Evolutionary conservation across 306 rosid genomes (phyloP), one percentile per base, ranked within the genome.

Genomic region (Trifolium fragiferum): DNA sequence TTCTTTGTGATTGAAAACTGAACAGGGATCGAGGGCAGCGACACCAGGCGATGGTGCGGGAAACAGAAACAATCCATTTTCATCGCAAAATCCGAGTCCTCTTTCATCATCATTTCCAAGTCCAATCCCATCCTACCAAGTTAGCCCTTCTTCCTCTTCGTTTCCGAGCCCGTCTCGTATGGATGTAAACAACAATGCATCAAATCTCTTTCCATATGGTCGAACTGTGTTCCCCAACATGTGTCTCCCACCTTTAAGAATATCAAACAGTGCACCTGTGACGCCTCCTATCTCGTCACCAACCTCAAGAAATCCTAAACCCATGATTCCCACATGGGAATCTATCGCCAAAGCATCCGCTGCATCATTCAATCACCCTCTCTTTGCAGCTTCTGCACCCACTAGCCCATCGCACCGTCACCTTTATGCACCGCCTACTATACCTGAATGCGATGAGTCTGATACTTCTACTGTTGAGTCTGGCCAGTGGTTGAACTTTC

Each of bases 231-330:
- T 88, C 60, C 96, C 98, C 0, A 54, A 54, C 14, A 75, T 82
- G 0, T 82, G 92, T 35, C 94, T 91, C 16, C 49, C 70, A 12
- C 94, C 96, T 59, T 84, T 91, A 10, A 84, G 97, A 77, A 93
- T 93, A 83, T 93, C 98, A 41, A 93, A 84, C 65, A 91, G 96
- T 15, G 98, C 97, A 33, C 98, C 98, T 18, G 97, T 93, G 0
- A 93, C 98, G 6, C 97, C 98, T 2, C 98, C 97, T 3, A 74
- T 88, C 51, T 89, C 90, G 0, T 93, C 98, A 41, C 98, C 98
- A 30, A 89, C 91, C 43, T 92, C 97, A 1, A 90, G 87, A 70
- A 87, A 87, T 60, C 86, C 89, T 20, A 90, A 90, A 66, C 92
- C 89, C 30, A 85, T 60, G 66, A 60, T 92, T 61, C 96, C 96